Evolutionary conservation across 2,329 filamentous ascomycete genomes (phyloP).

Genomic region (Gnomoniopsis sp.): DNA sequence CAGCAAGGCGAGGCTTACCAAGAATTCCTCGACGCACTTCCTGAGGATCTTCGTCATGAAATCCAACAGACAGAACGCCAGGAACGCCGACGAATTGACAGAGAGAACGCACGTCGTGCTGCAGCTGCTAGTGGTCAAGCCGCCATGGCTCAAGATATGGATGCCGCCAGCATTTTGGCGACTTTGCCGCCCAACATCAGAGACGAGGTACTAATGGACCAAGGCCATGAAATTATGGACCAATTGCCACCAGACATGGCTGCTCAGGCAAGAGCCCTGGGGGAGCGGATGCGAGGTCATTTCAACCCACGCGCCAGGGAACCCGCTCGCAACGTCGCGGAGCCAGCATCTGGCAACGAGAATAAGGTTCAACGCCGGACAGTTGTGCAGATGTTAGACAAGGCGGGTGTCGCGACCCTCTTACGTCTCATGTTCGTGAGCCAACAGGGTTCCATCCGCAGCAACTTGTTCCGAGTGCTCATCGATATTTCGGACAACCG

Average conservation of each 20-base stretch:
- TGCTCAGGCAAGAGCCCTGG: conserved; percentile 75
- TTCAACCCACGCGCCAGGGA: conserved; percentile 27
- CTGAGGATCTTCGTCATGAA: conserved; percentile 84
- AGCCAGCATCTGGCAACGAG: conserved; percentile 31
- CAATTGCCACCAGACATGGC: conserved; percentile 82
- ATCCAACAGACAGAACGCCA: conserved; percentile 86
- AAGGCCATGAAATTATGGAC: conserved; percentile 82
- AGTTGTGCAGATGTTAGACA: conserved; percentile 95
- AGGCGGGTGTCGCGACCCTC: conserved; percentile 90
- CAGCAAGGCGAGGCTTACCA: conserved; percentile 78
- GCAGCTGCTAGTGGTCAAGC: conserved; percentile 53
- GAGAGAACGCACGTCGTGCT: conserved; percentile 74
- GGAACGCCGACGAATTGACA: conserved; percentile 83
- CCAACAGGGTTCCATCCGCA: conserved; percentile 81
- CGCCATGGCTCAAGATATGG: conserved; percentile 65
- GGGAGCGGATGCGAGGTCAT: conserved; percentile 34
- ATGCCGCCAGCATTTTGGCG: conserved; percentile 86
- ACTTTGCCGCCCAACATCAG: conserved; percentile 83
- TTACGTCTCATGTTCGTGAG: conserved; percentile 98
- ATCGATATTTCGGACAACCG: conserved; percentile 92
- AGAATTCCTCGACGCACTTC: conserved; percentile 90
- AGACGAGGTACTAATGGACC: conserved; percentile 84
- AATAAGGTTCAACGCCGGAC: conserved; percentile 71
- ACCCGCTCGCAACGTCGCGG: conserved; percentile 23
- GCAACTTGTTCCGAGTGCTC: conserved; percentile 80